phyloP scores from a whole-genome alignment of 2,329 filamentous ascomycete genomes.

The Fusarium papillatum region DNA sequence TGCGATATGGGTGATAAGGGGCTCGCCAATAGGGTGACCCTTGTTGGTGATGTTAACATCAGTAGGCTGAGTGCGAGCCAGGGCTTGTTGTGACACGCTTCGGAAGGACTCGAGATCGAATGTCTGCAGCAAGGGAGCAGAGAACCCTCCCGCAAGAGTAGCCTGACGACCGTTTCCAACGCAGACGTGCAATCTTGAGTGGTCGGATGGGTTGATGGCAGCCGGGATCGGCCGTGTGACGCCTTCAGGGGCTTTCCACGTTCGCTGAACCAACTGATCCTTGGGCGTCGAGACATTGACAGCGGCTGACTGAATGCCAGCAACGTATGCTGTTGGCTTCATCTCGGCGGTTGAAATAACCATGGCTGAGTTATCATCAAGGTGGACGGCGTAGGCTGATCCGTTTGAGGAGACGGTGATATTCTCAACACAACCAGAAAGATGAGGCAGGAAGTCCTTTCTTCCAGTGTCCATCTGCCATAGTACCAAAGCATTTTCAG shows the following conservation, averaged over 20 bases:
- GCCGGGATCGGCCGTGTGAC: conserved; percentile 68
- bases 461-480: conserved; percentile 94
- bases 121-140: conserved; percentile 79
- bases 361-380: conserved; percentile 94
- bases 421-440: conserved; percentile 87
- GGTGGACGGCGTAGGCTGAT: conserved; percentile 84
- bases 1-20: conserved; percentile 80
- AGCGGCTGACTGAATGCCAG: conserved; percentile 80
- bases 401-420: conserved; percentile 86
- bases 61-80: conserved; percentile 90
- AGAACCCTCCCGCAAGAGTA: conserved; percentile 64
- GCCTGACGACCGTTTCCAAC: conserved; percentile 74
- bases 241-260: conserved; percentile 60
- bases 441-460: conserved; percentile 88
- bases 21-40: conserved; percentile 80
- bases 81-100: conserved; percentile 87
- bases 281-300: conserved; percentile 64
- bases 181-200: conserved; percentile 76
- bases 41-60: conserved; percentile 82
- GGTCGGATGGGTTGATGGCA: conserved; percentile 71
- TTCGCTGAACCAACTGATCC: conserved; percentile 65
- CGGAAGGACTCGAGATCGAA: conserved; percentile 86
- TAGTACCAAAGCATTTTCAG: conserved; percentile 88
- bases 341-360: conserved; percentile 92
- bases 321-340: conserved; percentile 85